Base-by-base conservation (phyloP, 2,329 filamentous ascomycete genomes). In the Fusarium dlaminii region DNA sequence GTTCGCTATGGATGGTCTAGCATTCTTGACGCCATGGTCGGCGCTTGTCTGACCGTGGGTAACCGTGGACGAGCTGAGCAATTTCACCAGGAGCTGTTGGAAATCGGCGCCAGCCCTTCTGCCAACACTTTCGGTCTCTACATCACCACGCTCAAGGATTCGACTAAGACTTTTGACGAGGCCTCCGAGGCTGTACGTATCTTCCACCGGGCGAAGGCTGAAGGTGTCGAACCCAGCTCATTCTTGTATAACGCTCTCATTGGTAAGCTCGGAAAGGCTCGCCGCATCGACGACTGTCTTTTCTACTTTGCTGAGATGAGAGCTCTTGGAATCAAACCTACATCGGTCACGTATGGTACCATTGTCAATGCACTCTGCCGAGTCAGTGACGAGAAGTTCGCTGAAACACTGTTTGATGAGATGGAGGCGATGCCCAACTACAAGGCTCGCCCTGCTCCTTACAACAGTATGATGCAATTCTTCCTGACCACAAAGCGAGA, bases 391-490 rank as follows among this genome's bases (percentile, higher is more conserved):
- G 96, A 98, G 85, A 97, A 96, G 80, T 98, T 98, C 81, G 96
- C 96, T 34, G 96, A 98, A 80, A 95, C 98, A 83, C 90, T 98
- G 78, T 99, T 99, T 80, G 95, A 98, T 80, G 96, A 99, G 86
- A 99, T 99, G 96, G 96, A 99, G 86, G 91, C 92, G 52, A 98
- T 97, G 92, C 93, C 95, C 65, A 99, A 99, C 86, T 99, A 99
- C 90, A 98, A 98, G 87, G 94, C 96, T 45, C 93, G 96, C 15
- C 95, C 96, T 32, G 96, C 96, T 30, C 96, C 96, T 2, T 99
- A 99, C 88, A 98, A 99, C 87, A 97, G 94, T 84, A 93, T 99
- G 91, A 99, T 99, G 91, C 96, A 99, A 82, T 98, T 98, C 86
- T 99, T 98, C 90, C 87, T 98, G 76, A 97, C 94, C 65, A 98